Evolutionary conservation across 257 asterid genomes (phyloP).

Genomic region (Nicotiana noctiflora): DNA sequence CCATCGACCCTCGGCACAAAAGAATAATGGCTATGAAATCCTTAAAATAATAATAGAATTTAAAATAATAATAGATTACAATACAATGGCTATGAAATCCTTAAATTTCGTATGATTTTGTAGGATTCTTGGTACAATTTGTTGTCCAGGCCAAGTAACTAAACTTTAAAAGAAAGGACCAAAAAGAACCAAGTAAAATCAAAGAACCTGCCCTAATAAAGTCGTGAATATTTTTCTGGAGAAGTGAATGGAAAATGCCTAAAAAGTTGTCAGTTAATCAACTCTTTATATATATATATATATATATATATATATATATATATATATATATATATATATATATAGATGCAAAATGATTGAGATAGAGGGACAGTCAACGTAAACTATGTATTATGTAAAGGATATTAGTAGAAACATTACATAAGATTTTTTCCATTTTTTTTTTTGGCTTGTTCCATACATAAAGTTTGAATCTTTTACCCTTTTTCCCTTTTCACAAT

Average conservation of each 20-base stretch:
- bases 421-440: slow-evolving; percentile 7
- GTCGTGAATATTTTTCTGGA: slow-evolving; percentile 17
- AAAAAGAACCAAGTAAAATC: not conserved
- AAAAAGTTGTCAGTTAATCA: slow-evolving; percentile 24
- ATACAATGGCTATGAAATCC: no score
- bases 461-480: slow-evolving; percentile 11
- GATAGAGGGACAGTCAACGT: slow-evolving; percentile 32
- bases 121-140: not conserved
- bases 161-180: slow-evolving; percentile 27
- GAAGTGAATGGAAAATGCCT: slow-evolving; percentile 16
- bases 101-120: no score
- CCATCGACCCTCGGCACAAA: no score
- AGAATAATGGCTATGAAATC: no score
- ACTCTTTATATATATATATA: slow-evolving; percentile 3
- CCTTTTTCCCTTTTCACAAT: slow-evolving; percentile 13
- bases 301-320: no score
- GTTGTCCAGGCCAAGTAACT: not conserved
- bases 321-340: no score
- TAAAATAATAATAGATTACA: no score
- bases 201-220: slow-evolving; percentile 26
- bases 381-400: not conserved
- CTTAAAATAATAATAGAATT: no score
- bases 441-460: slow-evolving; percentile 14
- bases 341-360: not conserved
- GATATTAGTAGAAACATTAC: slow-evolving; percentile 6